phyloP scores from a whole-genome alignment of 352 stramenopile genomes.

The Pythium diclinum region DNA sequence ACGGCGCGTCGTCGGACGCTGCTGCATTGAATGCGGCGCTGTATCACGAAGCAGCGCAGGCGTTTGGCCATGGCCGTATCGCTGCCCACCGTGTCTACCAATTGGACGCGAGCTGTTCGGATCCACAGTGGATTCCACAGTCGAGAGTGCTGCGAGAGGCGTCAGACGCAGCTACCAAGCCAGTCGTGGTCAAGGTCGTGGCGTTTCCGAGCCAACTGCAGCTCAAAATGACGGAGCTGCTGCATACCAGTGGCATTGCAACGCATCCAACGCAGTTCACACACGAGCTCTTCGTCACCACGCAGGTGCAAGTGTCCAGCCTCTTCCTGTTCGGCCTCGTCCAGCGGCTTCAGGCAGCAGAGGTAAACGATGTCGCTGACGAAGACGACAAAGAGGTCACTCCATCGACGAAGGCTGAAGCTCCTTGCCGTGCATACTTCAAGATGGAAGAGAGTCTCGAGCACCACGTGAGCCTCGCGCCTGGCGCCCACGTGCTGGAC shows the following conservation, averaged over 20 bases:
- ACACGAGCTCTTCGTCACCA: constrained; percentile 46
- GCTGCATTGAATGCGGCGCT: constrained; percentile 12
- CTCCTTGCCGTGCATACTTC: constrained; percentile 52
- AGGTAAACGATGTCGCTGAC: too few relatives aligned
- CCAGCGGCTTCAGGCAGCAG: background rate
- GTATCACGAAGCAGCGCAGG: background rate
- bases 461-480: constrained; percentile 25
- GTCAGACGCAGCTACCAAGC: background rate
- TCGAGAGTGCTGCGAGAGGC: constrained; percentile 8
- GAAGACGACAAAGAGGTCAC: background rate
- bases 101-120: constrained; percentile 39
- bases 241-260: constrained; percentile 31
- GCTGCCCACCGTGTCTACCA: constrained; percentile 49
- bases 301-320: constrained; percentile 25
- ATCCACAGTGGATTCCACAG: constrained; percentile 42
- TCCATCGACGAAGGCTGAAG: constrained; percentile 24
- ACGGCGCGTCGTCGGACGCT: background rate
- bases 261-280: constrained; percentile 41
- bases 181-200: constrained; percentile 31
- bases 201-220: constrained; percentile 42
- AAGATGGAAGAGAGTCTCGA: constrained; percentile 48
- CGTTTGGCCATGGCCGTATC: constrained; percentile 36
- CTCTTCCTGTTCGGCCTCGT: constrained; percentile 43
- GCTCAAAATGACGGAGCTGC: constrained; percentile 30
- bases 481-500: constrained; percentile 38